phyloP scores from a whole-genome alignment of 164 flowering plant genomes.

The Nelumbo lutea region DNA sequence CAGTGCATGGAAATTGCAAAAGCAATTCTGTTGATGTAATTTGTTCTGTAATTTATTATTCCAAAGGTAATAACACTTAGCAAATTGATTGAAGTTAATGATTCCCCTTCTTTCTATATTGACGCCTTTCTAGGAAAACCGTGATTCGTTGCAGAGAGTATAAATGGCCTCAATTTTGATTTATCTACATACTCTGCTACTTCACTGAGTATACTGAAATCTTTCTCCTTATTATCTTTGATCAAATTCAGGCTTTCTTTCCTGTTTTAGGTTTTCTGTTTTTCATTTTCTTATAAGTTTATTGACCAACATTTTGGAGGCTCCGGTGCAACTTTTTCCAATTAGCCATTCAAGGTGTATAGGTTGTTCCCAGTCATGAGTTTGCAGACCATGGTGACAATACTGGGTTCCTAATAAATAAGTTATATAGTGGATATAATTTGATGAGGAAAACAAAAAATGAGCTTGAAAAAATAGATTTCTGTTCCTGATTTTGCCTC shows the following conservation, averaged over 20 bases:
- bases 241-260: too few relatives aligned
- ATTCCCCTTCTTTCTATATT: neutral
- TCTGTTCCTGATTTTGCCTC: neutral
- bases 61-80: neutral
- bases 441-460: too few relatives aligned
- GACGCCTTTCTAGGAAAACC: neutral
- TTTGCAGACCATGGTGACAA: conserved; percentile 16
- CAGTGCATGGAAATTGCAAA: neutral
- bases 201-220: too few relatives aligned
- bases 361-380: neutral
- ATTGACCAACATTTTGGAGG: neutral
- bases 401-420: neutral
- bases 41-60: conserved; percentile 7
- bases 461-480: neutral
- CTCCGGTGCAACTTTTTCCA: neutral
- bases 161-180: conserved; percentile 3
- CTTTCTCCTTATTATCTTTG: neutral
- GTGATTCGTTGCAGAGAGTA: neutral
- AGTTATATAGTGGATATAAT: neutral
- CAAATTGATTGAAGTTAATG: neutral
- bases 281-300: neutral
- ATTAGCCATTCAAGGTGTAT: neutral
- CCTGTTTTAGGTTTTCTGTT: neutral
- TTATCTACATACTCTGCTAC: too few relatives aligned
- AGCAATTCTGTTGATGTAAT: conserved; percentile 4